These are phyloP conservation scores for Epichloe bromicola DNA, from an alignment of 2,329 filamentous ascomycete genomes.

Conservation along the genomic window DNA sequence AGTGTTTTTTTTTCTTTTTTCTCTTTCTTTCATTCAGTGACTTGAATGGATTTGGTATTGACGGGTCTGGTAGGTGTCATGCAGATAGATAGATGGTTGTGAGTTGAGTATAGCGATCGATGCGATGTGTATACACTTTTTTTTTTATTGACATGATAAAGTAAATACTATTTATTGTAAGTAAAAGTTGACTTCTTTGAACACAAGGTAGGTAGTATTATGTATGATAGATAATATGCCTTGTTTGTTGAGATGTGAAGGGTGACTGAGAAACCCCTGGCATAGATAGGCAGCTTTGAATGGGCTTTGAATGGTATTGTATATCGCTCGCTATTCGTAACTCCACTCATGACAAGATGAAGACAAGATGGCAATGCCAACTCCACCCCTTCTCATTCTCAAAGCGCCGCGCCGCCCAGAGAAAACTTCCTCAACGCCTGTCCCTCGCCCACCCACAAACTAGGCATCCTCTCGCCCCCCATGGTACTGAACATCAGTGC, in stretches of 20 bases:
- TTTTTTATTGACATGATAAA: neutral
- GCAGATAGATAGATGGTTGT: neutral
- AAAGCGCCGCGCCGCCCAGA: constrained; percentile 19
- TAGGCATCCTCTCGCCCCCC: constrained; percentile 29
- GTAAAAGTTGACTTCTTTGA: no score
- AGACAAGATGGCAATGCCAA: no score
- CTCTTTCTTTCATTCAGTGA: neutral
- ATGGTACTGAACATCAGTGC: constrained; percentile 33
- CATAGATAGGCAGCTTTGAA: no score
- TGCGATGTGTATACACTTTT: neutral
- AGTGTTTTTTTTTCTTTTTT: constrained; percentile 1
- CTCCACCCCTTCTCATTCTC: constrained; percentile 19
- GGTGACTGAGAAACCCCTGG: no score
- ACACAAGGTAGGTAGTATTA: no score
- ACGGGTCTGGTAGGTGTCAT: no score
- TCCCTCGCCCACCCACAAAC: constrained; percentile 32
- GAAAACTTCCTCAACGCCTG: constrained; percentile 29
- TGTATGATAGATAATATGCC: no score
- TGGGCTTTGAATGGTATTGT: no score
- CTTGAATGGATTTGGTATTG: neutral
- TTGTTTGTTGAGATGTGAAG: no score
- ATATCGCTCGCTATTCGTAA: no score
- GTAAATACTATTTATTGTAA: neutral
- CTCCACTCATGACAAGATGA: no score
- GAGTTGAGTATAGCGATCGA: neutral